These are phyloP conservation scores for Cryptococcus sp. DNA, from an alignment of 1,284 basidiomycete species.

Conservation along the genomic window DNA sequence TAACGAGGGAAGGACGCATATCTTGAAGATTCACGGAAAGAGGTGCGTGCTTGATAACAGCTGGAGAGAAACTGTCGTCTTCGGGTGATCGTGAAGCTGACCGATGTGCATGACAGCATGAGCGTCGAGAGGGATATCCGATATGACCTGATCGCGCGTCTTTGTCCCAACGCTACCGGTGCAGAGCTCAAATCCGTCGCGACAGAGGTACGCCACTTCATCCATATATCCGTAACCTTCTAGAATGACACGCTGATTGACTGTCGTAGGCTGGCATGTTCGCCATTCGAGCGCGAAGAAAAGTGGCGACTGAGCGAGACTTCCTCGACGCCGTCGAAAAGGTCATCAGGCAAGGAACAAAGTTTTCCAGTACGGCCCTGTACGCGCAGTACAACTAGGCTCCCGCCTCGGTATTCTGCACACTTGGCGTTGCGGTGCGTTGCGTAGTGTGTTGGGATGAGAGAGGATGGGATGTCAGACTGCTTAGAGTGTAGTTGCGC, in stretches of 20 bases:
- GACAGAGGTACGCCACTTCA: conserved; percentile 71
- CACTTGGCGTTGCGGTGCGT: too few relatives aligned
- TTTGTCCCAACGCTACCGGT: conserved; percentile 97
- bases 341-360: conserved; percentile 95
- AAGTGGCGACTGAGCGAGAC: conserved; percentile 96
- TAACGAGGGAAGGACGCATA: conserved; percentile 94
- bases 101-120: conserved; percentile 66
- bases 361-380: conserved; percentile 80
- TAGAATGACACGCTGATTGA: conserved; percentile 5
- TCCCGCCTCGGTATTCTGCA: background rate
- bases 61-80: too few relatives aligned
- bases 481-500: background rate
- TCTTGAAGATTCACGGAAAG: conserved; percentile 93
- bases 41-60: conserved; percentile 59
- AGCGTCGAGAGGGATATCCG: conserved; percentile 96
- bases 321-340: conserved; percentile 98
- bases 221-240: background rate
- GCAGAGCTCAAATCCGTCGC: conserved; percentile 96
- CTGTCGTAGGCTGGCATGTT: conserved; percentile 88
- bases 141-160: conserved; percentile 93
- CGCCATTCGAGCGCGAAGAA: conserved; percentile 93
- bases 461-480: too few relatives aligned
- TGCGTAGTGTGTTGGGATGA: too few relatives aligned
- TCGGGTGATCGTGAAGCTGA: background rate
- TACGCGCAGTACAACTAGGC: conserved; percentile 56